Base-by-base conservation (phyloP, 345 rosid species). In the Combretum micranthum region DNA sequence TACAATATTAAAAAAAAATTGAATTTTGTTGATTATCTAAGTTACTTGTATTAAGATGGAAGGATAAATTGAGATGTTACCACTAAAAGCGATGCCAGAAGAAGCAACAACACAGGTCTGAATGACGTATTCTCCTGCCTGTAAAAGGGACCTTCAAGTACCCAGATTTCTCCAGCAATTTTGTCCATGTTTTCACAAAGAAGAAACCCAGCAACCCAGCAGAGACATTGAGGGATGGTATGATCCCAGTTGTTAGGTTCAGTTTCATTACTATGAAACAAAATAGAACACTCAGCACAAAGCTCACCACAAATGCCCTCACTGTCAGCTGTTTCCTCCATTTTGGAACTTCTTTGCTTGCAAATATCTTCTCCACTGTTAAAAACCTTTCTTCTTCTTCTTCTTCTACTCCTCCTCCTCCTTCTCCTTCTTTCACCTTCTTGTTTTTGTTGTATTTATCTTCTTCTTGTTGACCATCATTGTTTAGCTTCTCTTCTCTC, bases 51-150 rank as follows among this genome's bases (percentile, higher is more conserved):
- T n/a, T n/a, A 25, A 32, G 39, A 32, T 32, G 9, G 9, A 70
- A 46, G 17, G 47, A 22, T 50, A 64, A 55, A 49, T 39, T 46
- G n/a, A 25, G 17, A 21, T 48, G 22, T 50, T 73, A 87, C 86
- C 87, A 56, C 96, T 87, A 50, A 80, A 87, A 39, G 88, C 81
- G 66, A 87, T 82, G 63, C 95, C 91, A 16, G 88, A 82, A 60
- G 91, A 75, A 62, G 95, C 91, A 42, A 87, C 88, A 42, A 87
- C 87, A 32, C 88, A 87, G 19, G 95, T 84, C 74, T 87, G 95
- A 13, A 87, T 79, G 47, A 84, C 91, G 91, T 82, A 64, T 84
- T 84, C 74, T 84, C 96, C 51, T 87, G 91, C 14, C 91, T 66
- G 91, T 87, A 55, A 84, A 87, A 13, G 95, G 88, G 25, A 50